phyloP scores from a whole-genome alignment of 257 asterid genomes.

The Przewalskia tangutica region DNA sequence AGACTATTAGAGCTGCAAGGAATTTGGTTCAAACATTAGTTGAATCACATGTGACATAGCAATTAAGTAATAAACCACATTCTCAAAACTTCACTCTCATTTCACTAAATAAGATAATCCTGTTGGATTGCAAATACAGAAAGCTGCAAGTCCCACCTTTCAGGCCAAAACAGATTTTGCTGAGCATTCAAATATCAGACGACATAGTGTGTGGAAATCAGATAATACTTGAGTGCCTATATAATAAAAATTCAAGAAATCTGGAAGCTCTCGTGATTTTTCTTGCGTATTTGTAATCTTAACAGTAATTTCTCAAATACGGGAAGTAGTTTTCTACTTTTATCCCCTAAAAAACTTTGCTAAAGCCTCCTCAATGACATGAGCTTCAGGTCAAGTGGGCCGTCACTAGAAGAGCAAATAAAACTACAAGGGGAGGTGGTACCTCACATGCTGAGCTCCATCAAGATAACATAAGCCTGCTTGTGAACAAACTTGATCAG shows the following conservation, averaged over 20 bases:
- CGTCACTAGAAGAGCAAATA: neutral
- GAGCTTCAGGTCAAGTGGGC: neutral
- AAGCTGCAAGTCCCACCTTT: neutral
- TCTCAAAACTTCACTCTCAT: neutral
- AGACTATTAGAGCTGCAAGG: conserved; percentile 68
- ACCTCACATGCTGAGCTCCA: conserved; percentile 43
- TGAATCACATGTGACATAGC: neutral
- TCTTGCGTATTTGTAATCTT: neutral
- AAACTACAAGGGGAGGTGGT: neutral
- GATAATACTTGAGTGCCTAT: neutral
- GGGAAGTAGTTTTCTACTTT: neutral
- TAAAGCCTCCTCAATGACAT: neutral
- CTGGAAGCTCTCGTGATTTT: neutral
- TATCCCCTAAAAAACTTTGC: neutral
- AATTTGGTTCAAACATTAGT: conserved; percentile 6
- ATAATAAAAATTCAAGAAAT: neutral
- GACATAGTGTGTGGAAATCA: neutral
- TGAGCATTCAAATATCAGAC: neutral
- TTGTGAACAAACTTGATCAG: conserved; percentile 62
- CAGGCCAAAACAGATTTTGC: neutral
- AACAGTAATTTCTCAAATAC: neutral
- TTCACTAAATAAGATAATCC: neutral
- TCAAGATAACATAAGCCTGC: conserved; percentile 46
- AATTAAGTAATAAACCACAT: neutral
- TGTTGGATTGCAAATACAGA: neutral